These are phyloP conservation scores for Trifolium repens DNA, from an alignment of 306 rosid species.

Conservation along the genomic window DNA sequence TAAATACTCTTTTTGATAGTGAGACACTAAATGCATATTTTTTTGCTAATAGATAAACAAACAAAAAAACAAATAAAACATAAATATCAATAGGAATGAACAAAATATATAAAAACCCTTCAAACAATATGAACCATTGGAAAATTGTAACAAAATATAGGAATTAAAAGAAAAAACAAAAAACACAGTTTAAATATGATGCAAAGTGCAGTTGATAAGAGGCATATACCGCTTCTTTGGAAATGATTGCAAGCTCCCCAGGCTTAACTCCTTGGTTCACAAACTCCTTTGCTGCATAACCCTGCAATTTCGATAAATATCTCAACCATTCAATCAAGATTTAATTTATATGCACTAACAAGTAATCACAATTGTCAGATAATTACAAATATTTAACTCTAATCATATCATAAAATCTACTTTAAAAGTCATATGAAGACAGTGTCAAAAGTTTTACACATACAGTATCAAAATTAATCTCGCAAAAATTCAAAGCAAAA, in stretches of 20 bases:
- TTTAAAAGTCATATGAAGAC: background rate
- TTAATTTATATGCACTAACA: no score
- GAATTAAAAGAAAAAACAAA: slow-evolving; percentile 2
- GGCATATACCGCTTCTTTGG: slow-evolving; percentile 85
- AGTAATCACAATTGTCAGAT: background rate
- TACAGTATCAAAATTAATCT: background rate
- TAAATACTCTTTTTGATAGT: background rate
- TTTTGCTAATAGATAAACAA: background rate
- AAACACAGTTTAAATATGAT: slow-evolving; percentile 1
- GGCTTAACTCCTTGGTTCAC: slow-evolving; percentile 77
- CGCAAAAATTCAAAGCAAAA: background rate
- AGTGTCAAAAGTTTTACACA: background rate
- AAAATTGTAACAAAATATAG: slow-evolving; percentile 5
- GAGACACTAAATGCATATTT: background rate
- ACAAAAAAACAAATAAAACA: background rate
- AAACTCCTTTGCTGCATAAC: slow-evolving; percentile 97
- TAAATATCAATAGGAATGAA: background rate
- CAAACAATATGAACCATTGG: background rate
- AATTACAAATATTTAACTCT: background rate
- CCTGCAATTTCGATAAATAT: slow-evolving; percentile 51
- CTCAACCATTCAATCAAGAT: background rate
- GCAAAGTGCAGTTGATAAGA: slow-evolving; percentile 8
- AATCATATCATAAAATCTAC: background rate
- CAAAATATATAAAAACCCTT: background rate
- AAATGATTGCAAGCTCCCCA: slow-evolving; percentile 90